Conservation (phyloP, 2,329 filamentous ascomycete species). For the Alternaria brassicicola region DNA sequence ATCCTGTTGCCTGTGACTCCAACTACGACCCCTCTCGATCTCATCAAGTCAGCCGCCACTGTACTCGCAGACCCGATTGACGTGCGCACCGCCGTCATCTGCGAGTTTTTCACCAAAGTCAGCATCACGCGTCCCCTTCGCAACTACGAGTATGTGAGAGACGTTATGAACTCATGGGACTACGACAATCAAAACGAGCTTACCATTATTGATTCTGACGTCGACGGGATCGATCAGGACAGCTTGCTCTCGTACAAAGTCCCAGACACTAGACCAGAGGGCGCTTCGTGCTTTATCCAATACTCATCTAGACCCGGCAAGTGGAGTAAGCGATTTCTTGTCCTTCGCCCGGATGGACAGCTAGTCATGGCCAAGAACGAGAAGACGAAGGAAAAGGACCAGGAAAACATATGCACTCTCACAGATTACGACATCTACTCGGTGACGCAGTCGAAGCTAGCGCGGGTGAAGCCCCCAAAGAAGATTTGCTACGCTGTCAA, state of each 20-base stretch:
- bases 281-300: conserved; percentile 73
- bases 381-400: conserved; percentile 64
- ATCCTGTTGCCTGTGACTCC: conserved; percentile 74
- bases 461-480: conserved; percentile 82
- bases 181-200: conserved; percentile 77
- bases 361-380: conserved; percentile 73
- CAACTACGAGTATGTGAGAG: conserved; percentile 82
- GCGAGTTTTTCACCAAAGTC: conserved; percentile 76
- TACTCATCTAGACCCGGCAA: conserved; percentile 82
- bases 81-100: conserved; percentile 69
- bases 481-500: conserved; percentile 87
- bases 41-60: conserved; percentile 71
- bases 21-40: conserved; percentile 75
- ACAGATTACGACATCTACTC: conserved; percentile 93
- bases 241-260: conserved; percentile 72
- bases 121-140: conserved; percentile 83
- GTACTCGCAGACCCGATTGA: conserved; percentile 69
- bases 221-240: conserved; percentile 57
- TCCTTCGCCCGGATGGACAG: conserved; percentile 75
- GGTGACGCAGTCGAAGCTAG: conserved; percentile 70
- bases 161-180: conserved; percentile 94
- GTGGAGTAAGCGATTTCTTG: conserved; percentile 87
- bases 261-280: conserved; percentile 66
- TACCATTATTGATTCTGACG: conserved; percentile 66
- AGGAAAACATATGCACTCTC: conserved; percentile 76